These are phyloP conservation scores for Sutorius australiensis DNA, from an alignment of 768 basidiomycete species.

Conservation along the genomic window DNA sequence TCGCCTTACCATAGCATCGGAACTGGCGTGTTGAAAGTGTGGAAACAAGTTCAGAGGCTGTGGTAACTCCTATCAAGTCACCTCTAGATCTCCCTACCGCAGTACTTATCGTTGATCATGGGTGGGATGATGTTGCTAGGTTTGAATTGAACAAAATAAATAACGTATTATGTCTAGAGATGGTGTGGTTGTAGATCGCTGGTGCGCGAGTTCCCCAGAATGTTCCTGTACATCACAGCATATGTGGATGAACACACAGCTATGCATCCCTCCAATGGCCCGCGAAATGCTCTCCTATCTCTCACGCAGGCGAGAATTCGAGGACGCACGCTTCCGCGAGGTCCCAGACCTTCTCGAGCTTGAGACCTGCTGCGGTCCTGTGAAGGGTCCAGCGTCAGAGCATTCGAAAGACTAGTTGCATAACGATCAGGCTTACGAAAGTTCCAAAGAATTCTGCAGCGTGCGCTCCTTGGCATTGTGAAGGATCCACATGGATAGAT, in stretches of 20 bases:
- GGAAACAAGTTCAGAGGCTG: constrained; percentile 48
- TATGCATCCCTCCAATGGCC: background rate
- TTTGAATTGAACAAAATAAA: background rate
- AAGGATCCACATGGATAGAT: constrained; percentile 29
- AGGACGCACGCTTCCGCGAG: constrained; percentile 25
- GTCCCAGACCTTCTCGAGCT: constrained; percentile 32
- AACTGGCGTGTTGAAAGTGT: constrained; percentile 72
- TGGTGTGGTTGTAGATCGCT: background rate
- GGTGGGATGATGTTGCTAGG: background rate
- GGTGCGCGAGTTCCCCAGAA: background rate
- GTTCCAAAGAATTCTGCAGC: constrained; percentile 23
- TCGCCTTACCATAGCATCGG: constrained; percentile 48
- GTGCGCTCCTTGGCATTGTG: constrained; percentile 35
- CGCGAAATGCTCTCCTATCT: background rate
- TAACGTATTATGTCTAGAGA: background rate
- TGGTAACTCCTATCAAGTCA: constrained; percentile 11
- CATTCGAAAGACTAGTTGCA: background rate
- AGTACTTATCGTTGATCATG: background rate
- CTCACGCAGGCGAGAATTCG: constrained; percentile 24
- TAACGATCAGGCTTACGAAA: constrained; percentile 22
- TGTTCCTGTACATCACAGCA: background rate
- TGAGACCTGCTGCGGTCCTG: constrained; percentile 25
- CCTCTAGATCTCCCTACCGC: background rate
- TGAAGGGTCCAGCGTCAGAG: constrained; percentile 1
- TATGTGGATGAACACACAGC: constrained; percentile 18